Evolutionary conservation across 208 protist species (phyloP), one percentile per base, ranked within the genome.

Genomic region (Acanthamoeba sp.): DNA sequence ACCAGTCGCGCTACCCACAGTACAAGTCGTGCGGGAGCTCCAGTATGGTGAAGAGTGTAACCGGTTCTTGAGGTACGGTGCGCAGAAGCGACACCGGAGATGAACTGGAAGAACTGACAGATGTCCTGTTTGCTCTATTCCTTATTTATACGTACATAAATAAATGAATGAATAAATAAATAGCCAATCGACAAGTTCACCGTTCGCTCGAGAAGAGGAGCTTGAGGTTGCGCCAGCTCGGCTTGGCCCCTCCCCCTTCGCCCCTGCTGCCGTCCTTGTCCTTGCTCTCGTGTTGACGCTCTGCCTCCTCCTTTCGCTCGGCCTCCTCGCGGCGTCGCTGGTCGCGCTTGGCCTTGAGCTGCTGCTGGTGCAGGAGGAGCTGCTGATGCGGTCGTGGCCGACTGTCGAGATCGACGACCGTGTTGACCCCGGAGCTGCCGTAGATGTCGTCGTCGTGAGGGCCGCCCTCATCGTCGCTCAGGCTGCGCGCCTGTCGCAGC

Each of bases 181-280:
- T 48, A 45, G 3, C 18, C 20, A n/a, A 42, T 7, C n/a, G n/a
- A 40, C 10, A 38, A 32, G 6, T 14, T 78, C 69, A 78, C 36
- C 69, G 7, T 18, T 78, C 69, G 38, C 69, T 45, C 20, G 69
- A 78, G 38, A 78, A 78, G 36, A 78, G 36, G 34, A 78, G 69
- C 36, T 78, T 78, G 69, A 78, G 69, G 69, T 78, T 78, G n/a
- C 69, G 69, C 69, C 69, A 78, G 69, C 34, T 78, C 14, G 69
- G 34, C 69, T 78, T 78, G 38, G 34, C n/a, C 6, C 34, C 9
- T n/a, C n/a, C n/a, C 2, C 69, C 20, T 18, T 45, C 69, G 29
- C 69, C 34, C 38, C 27, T 45, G 69, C 5, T 27, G 29, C 34
- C 38, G 69, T 78, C 18, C 5, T 27, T 20, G 12, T 5, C 27